Evolutionary conservation across 371 early-diverging fungal genomes (phyloP).

Genomic region (Choanephora cucurbitarum): DNA sequence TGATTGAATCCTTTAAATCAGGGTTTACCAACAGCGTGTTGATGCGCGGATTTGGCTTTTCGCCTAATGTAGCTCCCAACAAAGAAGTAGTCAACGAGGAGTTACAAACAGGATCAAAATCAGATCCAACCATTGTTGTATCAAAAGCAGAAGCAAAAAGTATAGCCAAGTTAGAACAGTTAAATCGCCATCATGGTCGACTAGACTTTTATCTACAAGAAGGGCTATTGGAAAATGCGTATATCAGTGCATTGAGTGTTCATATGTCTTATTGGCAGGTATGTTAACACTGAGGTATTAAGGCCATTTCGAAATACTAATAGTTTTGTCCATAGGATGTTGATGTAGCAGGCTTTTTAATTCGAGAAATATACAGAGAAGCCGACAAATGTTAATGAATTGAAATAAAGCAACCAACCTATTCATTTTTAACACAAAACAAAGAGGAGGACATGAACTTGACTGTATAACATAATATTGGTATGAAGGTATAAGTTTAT

Average conservation of each 20-base stretch:
- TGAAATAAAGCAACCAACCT: background rate
- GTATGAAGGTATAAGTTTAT: too few species aligned
- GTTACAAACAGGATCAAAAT: slow-evolving; percentile 19
- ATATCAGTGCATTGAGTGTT: slow-evolving; percentile 71
- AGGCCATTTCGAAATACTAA: too few species aligned
- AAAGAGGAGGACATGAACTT: too few species aligned
- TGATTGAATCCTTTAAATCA: slow-evolving; percentile 62
- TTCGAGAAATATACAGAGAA: slow-evolving; percentile 52
- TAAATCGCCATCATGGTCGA: slow-evolving; percentile 69
- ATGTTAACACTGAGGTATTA: slow-evolving; percentile 1
- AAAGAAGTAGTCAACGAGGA: background rate
- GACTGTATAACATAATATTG: too few species aligned
- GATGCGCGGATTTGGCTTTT: slow-evolving; percentile 57
- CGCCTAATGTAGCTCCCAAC: slow-evolving; percentile 7
- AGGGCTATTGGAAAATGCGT: slow-evolving; percentile 78
- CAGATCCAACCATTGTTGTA: slow-evolving; percentile 23
- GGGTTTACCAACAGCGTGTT: slow-evolving; percentile 61
- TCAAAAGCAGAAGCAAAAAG: slow-evolving; percentile 25
- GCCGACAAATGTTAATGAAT: background rate
- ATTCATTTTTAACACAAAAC: too few species aligned
- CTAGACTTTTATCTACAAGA: slow-evolving; percentile 81
- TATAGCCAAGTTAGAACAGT: slow-evolving; percentile 43
- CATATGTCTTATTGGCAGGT: slow-evolving; percentile 81
- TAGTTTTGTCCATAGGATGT: slow-evolving; percentile 40
- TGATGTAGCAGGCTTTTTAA: slow-evolving; percentile 67